These are phyloP conservation scores for Skeletonema marinoi DNA, from an alignment of 108 stramenopile species.

Conservation along the genomic window DNA sequence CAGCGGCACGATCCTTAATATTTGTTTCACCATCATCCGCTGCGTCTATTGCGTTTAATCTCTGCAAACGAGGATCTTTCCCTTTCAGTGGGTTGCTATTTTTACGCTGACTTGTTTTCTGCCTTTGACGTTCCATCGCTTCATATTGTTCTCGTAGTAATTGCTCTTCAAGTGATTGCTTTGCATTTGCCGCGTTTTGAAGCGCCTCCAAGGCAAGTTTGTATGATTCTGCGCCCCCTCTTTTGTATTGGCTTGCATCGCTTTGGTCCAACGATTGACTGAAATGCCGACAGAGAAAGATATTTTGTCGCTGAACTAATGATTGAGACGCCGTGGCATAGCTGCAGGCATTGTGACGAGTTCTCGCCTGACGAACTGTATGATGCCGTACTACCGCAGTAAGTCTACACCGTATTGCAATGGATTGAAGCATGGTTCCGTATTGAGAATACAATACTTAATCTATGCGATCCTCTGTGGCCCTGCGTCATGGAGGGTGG, in stretches of 20 bases:
- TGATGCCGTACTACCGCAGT: too few species aligned
- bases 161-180: conserved; percentile 36
- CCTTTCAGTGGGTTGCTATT: neutral
- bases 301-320: neutral
- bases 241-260: neutral
- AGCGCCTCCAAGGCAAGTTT: conserved; percentile 52
- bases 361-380: neutral
- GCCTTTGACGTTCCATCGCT: conserved; percentile 48
- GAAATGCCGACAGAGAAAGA: neutral
- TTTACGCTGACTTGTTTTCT: conserved; percentile 22
- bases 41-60: neutral
- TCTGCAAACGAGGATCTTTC: neutral
- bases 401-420: neutral
- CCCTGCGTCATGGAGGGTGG: too few species aligned
- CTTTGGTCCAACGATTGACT: neutral
- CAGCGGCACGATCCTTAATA: conserved; percentile 45
- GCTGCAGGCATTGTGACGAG: neutral
- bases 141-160: conserved; percentile 56
- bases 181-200: conserved; percentile 31
- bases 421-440: neutral
- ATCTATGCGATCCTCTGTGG: too few species aligned
- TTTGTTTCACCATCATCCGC: conserved; percentile 3
- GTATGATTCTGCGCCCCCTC: conserved; percentile 44
- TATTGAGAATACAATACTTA: neutral
- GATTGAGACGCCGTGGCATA: neutral